Evolutionary conservation across 2,329 filamentous ascomycete genomes (phyloP), one percentile per base, ranked within the genome.

Genomic region (Clarireedia hainanense): DNA sequence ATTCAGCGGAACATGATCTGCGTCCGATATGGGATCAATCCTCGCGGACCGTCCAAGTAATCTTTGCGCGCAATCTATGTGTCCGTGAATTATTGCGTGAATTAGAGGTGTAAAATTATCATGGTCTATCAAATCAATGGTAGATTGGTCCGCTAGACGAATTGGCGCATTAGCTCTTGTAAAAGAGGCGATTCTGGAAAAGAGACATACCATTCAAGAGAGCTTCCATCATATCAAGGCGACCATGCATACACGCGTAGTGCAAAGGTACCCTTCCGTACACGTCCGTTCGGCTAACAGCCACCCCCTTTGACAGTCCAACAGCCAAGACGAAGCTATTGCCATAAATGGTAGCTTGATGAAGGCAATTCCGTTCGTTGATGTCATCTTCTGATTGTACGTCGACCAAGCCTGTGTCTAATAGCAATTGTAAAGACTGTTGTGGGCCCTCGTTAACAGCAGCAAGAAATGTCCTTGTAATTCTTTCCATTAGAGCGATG

Each of bases 41-140:
- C 90, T 81, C n/a, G 92, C 91, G 52, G 87, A 86, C 64, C 82
- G 83, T 27, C 80, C 77, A 23, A 99, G 81, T 45, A 99, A 78
- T 52, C 83, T 80, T 68, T 89, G 79, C 2, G 95, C 91, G 68
- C 90, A 95, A 49, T 84, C 79, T 20, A 92, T 75, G 59, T 94
- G 86, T 24, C 88, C 85, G 66, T 95, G 91, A 52, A 96, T 91
- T 60, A 97, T 96, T 45, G 90, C 88, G 71, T 97, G 94, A 56
- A 99, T 94, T 47, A 99, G 75, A 0, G 94, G 91, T 0, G 92
- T 97, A 70, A 96, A 99, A 71, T 96, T 96, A 73, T 99, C 92
- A 68, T 97, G 89, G 67, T 99, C 94, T 68, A 91, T 91, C 42
- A 87, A 76, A 68, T 97, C 85, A 58, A 97, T 87, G 0, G 90